Evolutionary conservation across 352 stramenopile genomes (phyloP).

Genomic region (Globisporangium sylvaticum): DNA sequence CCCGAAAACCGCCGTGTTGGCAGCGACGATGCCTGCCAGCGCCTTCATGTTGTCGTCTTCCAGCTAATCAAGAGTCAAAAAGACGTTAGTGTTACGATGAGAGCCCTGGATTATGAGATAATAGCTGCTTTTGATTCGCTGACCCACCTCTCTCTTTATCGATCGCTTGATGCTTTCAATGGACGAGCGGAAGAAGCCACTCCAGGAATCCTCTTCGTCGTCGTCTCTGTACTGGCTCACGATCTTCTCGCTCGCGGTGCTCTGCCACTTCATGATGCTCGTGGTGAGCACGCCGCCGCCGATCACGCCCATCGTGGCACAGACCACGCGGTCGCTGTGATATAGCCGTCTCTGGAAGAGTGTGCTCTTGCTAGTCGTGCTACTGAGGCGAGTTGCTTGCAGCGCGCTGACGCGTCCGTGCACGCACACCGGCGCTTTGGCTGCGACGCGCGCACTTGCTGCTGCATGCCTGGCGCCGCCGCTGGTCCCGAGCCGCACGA

Average conservation of each 20-base stretch:
- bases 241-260: background rate
- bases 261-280: constrained; percentile 13
- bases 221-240: constrained; percentile 8
- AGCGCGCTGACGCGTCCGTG: constrained; percentile 3
- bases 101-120: background rate
- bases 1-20: constrained; percentile 68
- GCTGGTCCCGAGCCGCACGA: background rate
- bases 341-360: constrained; percentile 2
- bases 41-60: constrained; percentile 60
- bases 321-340: constrained; percentile 37
- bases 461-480: background rate
- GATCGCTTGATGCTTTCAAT: constrained; percentile 14
- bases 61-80: constrained; percentile 18
- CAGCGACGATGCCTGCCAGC: constrained; percentile 56
- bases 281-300: constrained; percentile 43
- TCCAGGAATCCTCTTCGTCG: constrained; percentile 19
- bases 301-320: constrained; percentile 46
- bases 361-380: background rate
- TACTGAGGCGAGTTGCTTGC: background rate
- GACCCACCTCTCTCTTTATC: constrained; percentile 7
- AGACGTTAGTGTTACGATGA: background rate
- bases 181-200: constrained; percentile 17
- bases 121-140: background rate
- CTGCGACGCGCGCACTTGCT: background rate
- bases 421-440: background rate